Evolutionary conservation across 306 rosid species (phyloP).

Genomic region (Fragaria ananassa): DNA sequence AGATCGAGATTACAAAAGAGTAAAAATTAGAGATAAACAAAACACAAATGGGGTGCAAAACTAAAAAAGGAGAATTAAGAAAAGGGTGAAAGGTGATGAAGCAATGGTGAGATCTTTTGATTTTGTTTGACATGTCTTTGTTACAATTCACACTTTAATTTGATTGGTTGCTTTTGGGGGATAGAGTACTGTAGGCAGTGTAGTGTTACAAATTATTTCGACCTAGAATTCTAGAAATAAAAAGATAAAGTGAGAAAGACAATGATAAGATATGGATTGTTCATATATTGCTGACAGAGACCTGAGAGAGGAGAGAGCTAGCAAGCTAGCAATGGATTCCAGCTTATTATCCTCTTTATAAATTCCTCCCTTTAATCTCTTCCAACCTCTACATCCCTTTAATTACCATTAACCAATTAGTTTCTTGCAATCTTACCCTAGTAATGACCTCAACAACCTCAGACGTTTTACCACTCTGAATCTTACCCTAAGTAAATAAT

Average conservation of each 20-base stretch:
- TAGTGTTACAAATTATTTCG: conserved; percentile 30
- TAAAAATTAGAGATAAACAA: neutral
- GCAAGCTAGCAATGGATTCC: conserved; percentile 19
- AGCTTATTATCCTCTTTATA: neutral
- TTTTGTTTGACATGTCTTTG: conserved; percentile 45
- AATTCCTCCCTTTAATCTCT: conserved; percentile 18
- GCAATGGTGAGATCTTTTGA: conserved; percentile 45
- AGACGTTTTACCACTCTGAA: too few species aligned
- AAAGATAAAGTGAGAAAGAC: conserved; percentile 37
- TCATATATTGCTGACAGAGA: conserved; percentile 7
- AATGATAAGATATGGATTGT: conserved; percentile 35
- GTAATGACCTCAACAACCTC: neutral
- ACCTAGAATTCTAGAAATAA: conserved; percentile 15
- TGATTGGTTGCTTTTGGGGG: conserved; percentile 29
- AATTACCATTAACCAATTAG: neutral
- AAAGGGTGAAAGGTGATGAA: conserved; percentile 17
- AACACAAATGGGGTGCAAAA: neutral
- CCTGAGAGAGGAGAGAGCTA: neutral
- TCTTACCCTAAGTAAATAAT: too few species aligned
- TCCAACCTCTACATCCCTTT: neutral
- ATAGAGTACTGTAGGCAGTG: conserved; percentile 24
- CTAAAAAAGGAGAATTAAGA: conserved; percentile 1
- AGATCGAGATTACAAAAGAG: neutral
- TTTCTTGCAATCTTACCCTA: neutral
- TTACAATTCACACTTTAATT: neutral